Evolutionary conservation across 116 monocot species (phyloP).

Genomic region (Iris pallida): DNA sequence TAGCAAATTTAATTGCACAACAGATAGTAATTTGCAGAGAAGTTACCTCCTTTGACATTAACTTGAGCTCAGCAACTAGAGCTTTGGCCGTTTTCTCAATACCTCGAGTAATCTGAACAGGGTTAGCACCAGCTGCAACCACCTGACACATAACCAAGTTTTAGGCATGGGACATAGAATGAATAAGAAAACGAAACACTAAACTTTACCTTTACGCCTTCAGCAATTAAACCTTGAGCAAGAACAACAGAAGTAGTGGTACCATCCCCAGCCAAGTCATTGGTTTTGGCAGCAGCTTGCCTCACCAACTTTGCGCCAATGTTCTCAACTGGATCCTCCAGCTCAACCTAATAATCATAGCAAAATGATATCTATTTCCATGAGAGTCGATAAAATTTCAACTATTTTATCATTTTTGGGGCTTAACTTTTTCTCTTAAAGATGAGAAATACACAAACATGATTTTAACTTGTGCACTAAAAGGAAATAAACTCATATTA

Average conservation of each 20-base stretch:
- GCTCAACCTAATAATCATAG: constrained; percentile 33
- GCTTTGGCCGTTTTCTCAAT: constrained; percentile 62
- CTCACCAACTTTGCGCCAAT: constrained; percentile 69
- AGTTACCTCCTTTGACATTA: constrained; percentile 1
- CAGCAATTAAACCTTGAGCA: constrained; percentile 63
- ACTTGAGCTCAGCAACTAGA: constrained; percentile 21
- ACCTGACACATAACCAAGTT: constrained; percentile 23
- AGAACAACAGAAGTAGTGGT: constrained; percentile 70
- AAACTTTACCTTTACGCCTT: constrained; percentile 53
- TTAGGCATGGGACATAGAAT: background rate
- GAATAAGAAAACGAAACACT: background rate
- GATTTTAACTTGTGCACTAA: too few species aligned
- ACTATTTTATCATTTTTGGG: too few species aligned
- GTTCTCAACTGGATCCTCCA: constrained; percentile 66
- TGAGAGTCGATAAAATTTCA: too few species aligned
- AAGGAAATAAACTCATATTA: too few species aligned
- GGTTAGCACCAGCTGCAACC: constrained; percentile 68
- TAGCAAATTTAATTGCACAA: too few species aligned
- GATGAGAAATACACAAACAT: too few species aligned
- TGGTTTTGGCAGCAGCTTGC: constrained; percentile 66
- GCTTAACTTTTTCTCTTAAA: too few species aligned
- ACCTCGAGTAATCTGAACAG: constrained; percentile 62
- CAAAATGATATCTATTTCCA: background rate
- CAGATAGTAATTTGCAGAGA: background rate
- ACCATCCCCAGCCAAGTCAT: constrained; percentile 69